These are phyloP conservation scores for Phialemoniopsis sp. DNA, from an alignment of 2,329 filamentous ascomycete species.

Conservation along the genomic window DNA sequence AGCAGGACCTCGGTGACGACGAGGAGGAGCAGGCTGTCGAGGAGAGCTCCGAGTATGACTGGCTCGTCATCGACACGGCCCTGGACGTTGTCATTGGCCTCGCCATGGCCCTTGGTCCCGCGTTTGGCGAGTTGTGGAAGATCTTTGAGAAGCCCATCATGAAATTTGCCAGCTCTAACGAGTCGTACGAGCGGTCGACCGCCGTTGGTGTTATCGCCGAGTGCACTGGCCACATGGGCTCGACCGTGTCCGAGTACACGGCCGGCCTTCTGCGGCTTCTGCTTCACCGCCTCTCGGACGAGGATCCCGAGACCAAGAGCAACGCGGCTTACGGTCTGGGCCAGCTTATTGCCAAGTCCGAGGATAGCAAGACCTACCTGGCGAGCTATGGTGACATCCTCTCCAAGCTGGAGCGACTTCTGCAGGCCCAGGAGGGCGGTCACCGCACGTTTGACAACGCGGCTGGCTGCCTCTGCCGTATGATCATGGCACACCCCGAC, in stretches of 20 bases:
- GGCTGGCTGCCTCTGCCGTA: constrained; percentile 82
- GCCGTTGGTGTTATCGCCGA: constrained; percentile 91
- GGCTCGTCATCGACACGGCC: constrained; percentile 92
- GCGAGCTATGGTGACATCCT: constrained; percentile 75
- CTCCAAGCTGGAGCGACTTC: constrained; percentile 78
- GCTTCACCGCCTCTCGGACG: constrained; percentile 81
- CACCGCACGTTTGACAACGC: constrained; percentile 83
- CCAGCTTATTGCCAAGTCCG: constrained; percentile 77
- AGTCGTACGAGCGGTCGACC: constrained; percentile 82
- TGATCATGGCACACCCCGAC: constrained; percentile 88
- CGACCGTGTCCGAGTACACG: constrained; percentile 78
- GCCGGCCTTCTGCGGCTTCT: constrained; percentile 72
- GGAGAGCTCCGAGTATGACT: constrained; percentile 93
- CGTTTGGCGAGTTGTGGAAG: constrained; percentile 89
- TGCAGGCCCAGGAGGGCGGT: constrained; percentile 66
- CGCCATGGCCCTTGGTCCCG: constrained; percentile 72
- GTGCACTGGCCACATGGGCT: constrained; percentile 79
- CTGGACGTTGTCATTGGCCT: constrained; percentile 87
- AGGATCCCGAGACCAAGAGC: constrained; percentile 88
- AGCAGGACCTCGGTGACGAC: constrained; percentile 81
- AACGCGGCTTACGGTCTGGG: constrained; percentile 93
- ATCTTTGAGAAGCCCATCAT: constrained; percentile 90
- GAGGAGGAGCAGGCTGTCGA: constrained; percentile 72
- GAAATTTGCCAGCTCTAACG: constrained; percentile 81
- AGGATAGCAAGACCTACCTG: constrained; percentile 68